Evolutionary conservation across 257 asterid genomes (phyloP).

Genomic region (Phtheirospermum japonicum): DNA sequence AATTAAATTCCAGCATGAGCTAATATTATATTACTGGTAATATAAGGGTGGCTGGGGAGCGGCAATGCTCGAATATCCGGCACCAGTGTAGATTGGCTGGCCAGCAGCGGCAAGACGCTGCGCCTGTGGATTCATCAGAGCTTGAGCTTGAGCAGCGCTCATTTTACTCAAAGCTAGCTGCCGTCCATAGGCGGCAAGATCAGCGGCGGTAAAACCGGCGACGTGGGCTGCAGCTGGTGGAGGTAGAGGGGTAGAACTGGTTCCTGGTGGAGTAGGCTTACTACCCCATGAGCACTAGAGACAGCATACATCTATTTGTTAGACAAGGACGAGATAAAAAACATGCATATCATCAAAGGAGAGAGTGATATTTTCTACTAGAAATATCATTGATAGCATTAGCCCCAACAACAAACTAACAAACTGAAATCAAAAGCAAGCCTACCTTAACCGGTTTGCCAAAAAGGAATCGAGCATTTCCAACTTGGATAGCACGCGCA

Average conservation of each 20-base stretch:
- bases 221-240: conserved; percentile 59
- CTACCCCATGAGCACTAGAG: conserved; percentile 86
- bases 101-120: conserved; percentile 68
- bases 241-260: conserved; percentile 64
- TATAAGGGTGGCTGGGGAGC: conserved; percentile 57
- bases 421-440: neutral
- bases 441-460: conserved; percentile 72
- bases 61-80: conserved; percentile 41
- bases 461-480: conserved; percentile 58
- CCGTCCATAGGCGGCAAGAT: conserved; percentile 53
- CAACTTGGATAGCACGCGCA: conserved; percentile 76
- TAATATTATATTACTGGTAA: conserved; percentile 43
- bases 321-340: neutral
- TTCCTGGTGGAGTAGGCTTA: conserved; percentile 82
- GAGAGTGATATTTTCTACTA: neutral
- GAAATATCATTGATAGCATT: too few relatives aligned
- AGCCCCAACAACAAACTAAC: too few relatives aligned
- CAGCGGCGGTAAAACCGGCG: conserved; percentile 56
- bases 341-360: neutral
- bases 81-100: conserved; percentile 52
- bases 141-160: conserved; percentile 64
- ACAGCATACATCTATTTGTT: neutral
- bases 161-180: conserved; percentile 59
- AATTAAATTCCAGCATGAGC: too few relatives aligned
- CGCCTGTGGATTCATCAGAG: conserved; percentile 62